phyloP scores from a whole-genome alignment of 108 stramenopile species.

The Fistulifera solaris region DNA sequence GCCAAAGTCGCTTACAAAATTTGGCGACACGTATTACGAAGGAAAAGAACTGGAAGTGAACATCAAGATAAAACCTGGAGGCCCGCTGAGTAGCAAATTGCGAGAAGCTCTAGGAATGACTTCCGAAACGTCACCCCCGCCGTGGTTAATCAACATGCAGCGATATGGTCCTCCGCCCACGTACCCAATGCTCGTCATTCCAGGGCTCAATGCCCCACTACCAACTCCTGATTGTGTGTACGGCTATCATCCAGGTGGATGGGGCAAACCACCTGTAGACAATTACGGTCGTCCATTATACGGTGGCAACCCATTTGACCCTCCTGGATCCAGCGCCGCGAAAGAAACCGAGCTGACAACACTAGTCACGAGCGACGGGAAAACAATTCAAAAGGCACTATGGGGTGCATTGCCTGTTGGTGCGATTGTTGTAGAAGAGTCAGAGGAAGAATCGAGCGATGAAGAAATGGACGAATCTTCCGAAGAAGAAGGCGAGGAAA shows the following conservation, averaged over 20 bases:
- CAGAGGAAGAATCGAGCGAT: conserved; percentile 48
- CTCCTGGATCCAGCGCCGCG: conserved; percentile 30
- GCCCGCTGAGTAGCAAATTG: conserved; percentile 49
- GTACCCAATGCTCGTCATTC: conserved; percentile 87
- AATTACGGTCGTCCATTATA: conserved; percentile 83
- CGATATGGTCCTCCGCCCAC: conserved; percentile 96
- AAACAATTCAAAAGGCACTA: conserved; percentile 47
- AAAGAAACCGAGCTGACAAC: conserved; percentile 13
- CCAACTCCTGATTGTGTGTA: conserved; percentile 83
- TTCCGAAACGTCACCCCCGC: conserved; percentile 79
- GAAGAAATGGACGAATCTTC: conserved; percentile 53
- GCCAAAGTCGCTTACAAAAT: conserved; percentile 59
- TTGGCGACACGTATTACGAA: conserved; percentile 97
- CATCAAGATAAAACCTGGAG: conserved; percentile 53
- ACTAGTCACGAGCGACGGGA: conserved; percentile 67
- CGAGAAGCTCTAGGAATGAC: conserved; percentile 81
- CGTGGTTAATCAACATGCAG: conserved; percentile 99
- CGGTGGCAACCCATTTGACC: conserved; percentile 86
- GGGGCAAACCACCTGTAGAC: conserved; percentile 99
- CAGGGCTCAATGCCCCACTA: conserved; percentile 96
- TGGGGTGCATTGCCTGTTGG: conserved; percentile 80
- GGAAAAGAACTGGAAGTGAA: conserved; percentile 93
- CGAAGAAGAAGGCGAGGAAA: conserved; percentile 35
- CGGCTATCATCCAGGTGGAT: conserved; percentile 94
- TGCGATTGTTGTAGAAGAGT: conserved; percentile 36